phyloP scores from a whole-genome alignment of 2,329 filamentous ascomycete species.

The Fonsecaea pugnacius region DNA sequence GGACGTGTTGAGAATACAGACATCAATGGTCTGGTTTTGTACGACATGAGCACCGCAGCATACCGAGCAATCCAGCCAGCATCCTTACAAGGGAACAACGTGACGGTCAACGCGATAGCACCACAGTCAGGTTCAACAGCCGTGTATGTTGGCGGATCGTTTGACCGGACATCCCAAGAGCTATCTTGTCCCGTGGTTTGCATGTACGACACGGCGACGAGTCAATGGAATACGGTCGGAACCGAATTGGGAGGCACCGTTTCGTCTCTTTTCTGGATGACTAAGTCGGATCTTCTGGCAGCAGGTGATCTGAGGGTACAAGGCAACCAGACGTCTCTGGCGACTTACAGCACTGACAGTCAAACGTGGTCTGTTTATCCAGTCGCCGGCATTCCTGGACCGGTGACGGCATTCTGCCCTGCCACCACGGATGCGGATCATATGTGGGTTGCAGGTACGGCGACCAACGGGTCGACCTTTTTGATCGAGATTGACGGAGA shows the following conservation, averaged over 20 bases:
- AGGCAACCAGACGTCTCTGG: slow-evolving; percentile 68
- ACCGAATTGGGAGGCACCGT: slow-evolving; percentile 72
- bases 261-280: slow-evolving; percentile 75
- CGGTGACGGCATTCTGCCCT: slow-evolving; percentile 74
- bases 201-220: slow-evolving; percentile 70
- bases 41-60: slow-evolving; percentile 69
- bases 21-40: slow-evolving; percentile 77
- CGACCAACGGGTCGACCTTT: slow-evolving; percentile 70
- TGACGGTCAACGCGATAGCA: slow-evolving; percentile 76
- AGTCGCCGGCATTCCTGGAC: slow-evolving; percentile 72
- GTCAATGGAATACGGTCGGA: slow-evolving; percentile 81
- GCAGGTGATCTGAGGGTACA: slow-evolving; percentile 76
- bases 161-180: slow-evolving; percentile 74
- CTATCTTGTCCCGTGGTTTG: slow-evolving; percentile 83
- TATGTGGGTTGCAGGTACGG: slow-evolving; percentile 80
- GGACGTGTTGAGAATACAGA: slow-evolving; percentile 67
- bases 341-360: slow-evolving; percentile 70
- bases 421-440: slow-evolving; percentile 73
- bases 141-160: slow-evolving; percentile 84
- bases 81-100: slow-evolving; percentile 69
- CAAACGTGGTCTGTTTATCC: slow-evolving; percentile 69
- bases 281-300: slow-evolving; percentile 71
- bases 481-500: slow-evolving; percentile 80
- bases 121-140: slow-evolving; percentile 71
- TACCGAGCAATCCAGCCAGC: slow-evolving; percentile 73